Evolutionary conservation across 352 stramenopile genomes (phyloP), one percentile per base, ranked within the genome.

Genomic region (Globisporangium cystogenes): DNA sequence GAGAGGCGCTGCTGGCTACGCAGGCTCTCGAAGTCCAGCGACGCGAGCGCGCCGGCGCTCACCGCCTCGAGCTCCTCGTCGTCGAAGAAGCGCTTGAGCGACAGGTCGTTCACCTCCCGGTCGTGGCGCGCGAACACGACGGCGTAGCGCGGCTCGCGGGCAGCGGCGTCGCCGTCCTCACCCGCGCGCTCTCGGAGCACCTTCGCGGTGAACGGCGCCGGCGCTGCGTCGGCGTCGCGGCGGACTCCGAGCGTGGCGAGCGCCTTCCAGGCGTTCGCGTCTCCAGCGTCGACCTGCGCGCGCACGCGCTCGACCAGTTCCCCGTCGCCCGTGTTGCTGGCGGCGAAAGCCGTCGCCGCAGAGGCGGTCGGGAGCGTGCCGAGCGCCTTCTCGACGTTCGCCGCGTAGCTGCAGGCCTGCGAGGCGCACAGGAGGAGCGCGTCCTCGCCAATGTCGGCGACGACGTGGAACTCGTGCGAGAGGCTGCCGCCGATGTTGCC

Each of bases 401-500:
- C 87, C 5, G 80, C 80, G 46, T 94, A 96, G 48, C 76, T 69
- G 41, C 87, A 95, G 0, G 41, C 18, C 0, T 59, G 18, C 0
- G 68, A 72, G 16, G 59, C 67, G 42, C 86, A 96, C 0, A 75
- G 86, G 12, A 96, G 59, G 55, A 96, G 68, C 1, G 70, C 74
- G 51, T 96, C 87, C 68, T 96, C 87, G 10, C 87, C 87, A 29
- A 95, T 67, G 23, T 76, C 70, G 7, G 84, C 78, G 6, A 95
- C 61, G 48, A 96, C 83, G 53, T 96, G 86, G 60, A 96, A 96
- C 52, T 96, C 87, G 55, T 96, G 87, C 41, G 87, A 94, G 27
- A 93, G 53, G 59, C 87, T 94, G 24, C 87, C 87, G 23, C 87
- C 87, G 68, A 96, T 96, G 57, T 74, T 87, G 39, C 87, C 87